These are phyloP conservation scores for Pythium phragmiticola DNA, from an alignment of 352 stramenopile species.

Conservation along the genomic window DNA sequence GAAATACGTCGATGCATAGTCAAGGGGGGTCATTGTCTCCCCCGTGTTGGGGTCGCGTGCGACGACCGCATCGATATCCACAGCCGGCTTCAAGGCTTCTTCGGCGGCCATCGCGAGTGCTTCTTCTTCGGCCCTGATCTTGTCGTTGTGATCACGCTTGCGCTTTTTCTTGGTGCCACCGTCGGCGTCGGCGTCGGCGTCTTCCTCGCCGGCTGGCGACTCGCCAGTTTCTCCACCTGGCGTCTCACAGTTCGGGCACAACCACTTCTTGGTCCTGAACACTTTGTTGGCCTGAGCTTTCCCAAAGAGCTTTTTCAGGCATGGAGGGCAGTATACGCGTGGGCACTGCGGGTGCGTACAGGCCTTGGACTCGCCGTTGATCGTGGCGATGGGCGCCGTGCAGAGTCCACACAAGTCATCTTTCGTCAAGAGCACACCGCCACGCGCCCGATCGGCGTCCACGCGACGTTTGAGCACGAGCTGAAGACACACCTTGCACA, in stretches of 20 bases:
- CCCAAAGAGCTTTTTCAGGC: conserved; percentile 61
- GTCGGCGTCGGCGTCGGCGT: neutral
- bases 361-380: conserved; percentile 36
- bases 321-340: conserved; percentile 54
- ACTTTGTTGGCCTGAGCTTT: conserved; percentile 58
- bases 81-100: conserved; percentile 1
- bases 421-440: conserved; percentile 10
- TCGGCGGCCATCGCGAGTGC: neutral
- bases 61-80: conserved; percentile 17
- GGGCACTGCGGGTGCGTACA: conserved; percentile 49
- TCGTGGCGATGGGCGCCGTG: conserved; percentile 27
- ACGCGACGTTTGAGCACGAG: conserved; percentile 36
- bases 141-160: conserved; percentile 34
- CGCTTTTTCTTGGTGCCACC: conserved; percentile 40
- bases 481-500: conserved; percentile 73
- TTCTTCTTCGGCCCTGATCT: conserved; percentile 22
- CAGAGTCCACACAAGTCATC: conserved; percentile 52
- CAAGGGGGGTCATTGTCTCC: conserved; percentile 44
- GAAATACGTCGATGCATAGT: conserved; percentile 70
- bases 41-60: conserved; percentile 15
- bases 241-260: conserved; percentile 61
- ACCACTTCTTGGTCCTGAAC: conserved; percentile 53
- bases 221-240: neutral
- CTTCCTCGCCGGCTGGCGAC: neutral
- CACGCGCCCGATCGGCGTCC: conserved; percentile 18